Evolutionary conservation across 2,329 filamentous ascomycete genomes (phyloP).

Genomic region (Paecilomyces sp.): DNA sequence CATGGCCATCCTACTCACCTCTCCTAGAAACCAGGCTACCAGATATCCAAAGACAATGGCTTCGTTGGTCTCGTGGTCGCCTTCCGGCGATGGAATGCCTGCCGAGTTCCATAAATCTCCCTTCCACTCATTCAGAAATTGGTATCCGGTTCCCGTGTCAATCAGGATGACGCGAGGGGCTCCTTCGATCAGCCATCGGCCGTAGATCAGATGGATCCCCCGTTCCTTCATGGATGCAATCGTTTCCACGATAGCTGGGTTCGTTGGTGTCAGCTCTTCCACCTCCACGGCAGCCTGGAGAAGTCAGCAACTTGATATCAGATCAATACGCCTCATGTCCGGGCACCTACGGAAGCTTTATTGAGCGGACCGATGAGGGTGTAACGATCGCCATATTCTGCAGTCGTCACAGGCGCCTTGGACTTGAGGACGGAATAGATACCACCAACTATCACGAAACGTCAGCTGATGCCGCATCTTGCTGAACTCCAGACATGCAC

Average conservation of each 20-base stretch:
- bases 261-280: constrained; percentile 80
- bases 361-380: constrained; percentile 93
- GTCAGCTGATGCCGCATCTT: constrained; percentile 4
- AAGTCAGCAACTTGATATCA: neutral
- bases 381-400: constrained; percentile 97
- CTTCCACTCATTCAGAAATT: constrained; percentile 94
- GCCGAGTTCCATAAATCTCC: constrained; percentile 87
- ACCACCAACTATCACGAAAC: constrained; percentile 64
- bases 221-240: constrained; percentile 90
- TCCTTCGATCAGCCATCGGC: constrained; percentile 95
- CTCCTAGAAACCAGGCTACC: constrained; percentile 95
- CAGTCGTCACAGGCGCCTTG: constrained; percentile 93
- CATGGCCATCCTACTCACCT: constrained; percentile 53
- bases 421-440: constrained; percentile 99
- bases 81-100: constrained; percentile 85
- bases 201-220: constrained; percentile 84
- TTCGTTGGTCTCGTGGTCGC: constrained; percentile 93
- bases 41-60: constrained; percentile 96
- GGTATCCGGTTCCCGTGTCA: constrained; percentile 88
- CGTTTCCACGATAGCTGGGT: constrained; percentile 69
- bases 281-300: constrained; percentile 89
- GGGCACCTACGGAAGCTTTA: constrained; percentile 65
- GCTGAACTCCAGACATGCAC: constrained; percentile 3
- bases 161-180: constrained; percentile 90
- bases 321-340: constrained; percentile 2